Evolutionary conservation across 345 rosid genomes (phyloP), one percentile per base, ranked within the genome.

Genomic region (Geranium brycei): DNA sequence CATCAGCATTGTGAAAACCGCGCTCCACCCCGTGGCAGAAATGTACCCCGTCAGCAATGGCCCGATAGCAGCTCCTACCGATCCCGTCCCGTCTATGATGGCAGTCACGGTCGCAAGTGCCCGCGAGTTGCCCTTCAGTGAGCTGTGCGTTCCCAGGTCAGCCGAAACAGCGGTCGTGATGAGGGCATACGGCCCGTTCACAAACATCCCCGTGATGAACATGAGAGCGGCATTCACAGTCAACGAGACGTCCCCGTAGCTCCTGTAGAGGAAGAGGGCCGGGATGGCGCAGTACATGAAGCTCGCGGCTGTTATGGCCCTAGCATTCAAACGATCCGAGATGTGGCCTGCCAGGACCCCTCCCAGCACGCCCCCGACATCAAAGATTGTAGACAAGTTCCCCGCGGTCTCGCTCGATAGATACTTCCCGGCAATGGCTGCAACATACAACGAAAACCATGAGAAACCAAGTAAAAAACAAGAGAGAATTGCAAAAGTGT

Each of bases 101-200:
- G 99, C 96, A 6, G 96, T 88, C 35, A 90, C 99, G 0, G 99
- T 93, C 1, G 97, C 97, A 68, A 93, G 58, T 31, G 99, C 99
- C 68, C 91, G 79, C 0, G 96, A 85, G 76, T 85, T 88, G 57
- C 97, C 99, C 65, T 79, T 79, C 64, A 93, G 62, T 3, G 96
- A 93, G 38, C 86, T 78, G 56, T 90, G 97, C 15, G 95, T 90
- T 66, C 99, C 99, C 31, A 93, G 69, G 66, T 93, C 99, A 0
- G 97, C 89, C 3, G 99, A 90, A 60, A 93, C 97, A 0, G 97
- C 99, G 0, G 97, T 90, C 5, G 99, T 87, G 53, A 90, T 87
- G 23, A 93, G 80, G 57, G 99, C 96, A 40, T 85, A 90, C 1
- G 99, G 96, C 4, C 95, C 97, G 1, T 90, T 90, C 30, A 93